Percentiles rank a stretch among this genome's conserved stretches.
These are phyloP conservation scores for Saccharum spontaneum DNA, from an alignment of 176 grass and related monocot species.

Conservation along the genomic window DNA sequence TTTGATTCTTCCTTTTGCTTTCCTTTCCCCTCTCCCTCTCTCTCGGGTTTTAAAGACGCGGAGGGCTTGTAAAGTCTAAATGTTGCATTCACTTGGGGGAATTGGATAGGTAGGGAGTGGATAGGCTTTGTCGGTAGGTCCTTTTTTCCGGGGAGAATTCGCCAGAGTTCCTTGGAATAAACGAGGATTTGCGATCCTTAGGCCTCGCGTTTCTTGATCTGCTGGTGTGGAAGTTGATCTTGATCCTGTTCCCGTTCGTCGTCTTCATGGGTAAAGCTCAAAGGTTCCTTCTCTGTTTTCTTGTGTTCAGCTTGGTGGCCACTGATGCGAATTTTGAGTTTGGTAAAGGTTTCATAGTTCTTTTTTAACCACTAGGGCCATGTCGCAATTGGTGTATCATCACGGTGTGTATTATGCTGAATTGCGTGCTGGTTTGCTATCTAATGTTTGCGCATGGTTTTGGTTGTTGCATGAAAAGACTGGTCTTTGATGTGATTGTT, in stretches of 20 bases:
- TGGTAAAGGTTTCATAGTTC: slow-evolving; percentile 2
- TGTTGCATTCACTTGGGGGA: slow-evolving; percentile 25
- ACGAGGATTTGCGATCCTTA: slow-evolving; percentile 1
- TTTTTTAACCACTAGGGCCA: slow-evolving; percentile 8
- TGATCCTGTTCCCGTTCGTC: slow-evolving; percentile 6
- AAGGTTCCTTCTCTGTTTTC: not conserved
- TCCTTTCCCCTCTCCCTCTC: not conserved
- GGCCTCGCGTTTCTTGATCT: slow-evolving; percentile 22
- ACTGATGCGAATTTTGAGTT: not conserved
- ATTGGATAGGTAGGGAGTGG: slow-evolving; percentile 28
- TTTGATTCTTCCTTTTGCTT: slow-evolving; percentile 36
- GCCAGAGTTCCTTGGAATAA: slow-evolving; percentile 16
- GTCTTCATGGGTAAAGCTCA: slow-evolving; percentile 42
- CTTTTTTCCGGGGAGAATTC: not conserved
- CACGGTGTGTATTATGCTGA: not conserved
- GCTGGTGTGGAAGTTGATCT: not conserved
- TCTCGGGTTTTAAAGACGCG: slow-evolving; percentile 11
- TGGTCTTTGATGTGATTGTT: slow-evolving; percentile 24
- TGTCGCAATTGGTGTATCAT: not conserved
- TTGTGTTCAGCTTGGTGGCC: not conserved
- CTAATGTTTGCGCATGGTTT: not conserved
- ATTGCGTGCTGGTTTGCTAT: not conserved
- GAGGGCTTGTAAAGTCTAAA: slow-evolving; percentile 20
- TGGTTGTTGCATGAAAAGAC: not conserved
- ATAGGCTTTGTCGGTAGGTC: slow-evolving; percentile 33